Conservation (phyloP, 2,329 filamentous ascomycete genomes). For the Periconia digitata region DNA sequence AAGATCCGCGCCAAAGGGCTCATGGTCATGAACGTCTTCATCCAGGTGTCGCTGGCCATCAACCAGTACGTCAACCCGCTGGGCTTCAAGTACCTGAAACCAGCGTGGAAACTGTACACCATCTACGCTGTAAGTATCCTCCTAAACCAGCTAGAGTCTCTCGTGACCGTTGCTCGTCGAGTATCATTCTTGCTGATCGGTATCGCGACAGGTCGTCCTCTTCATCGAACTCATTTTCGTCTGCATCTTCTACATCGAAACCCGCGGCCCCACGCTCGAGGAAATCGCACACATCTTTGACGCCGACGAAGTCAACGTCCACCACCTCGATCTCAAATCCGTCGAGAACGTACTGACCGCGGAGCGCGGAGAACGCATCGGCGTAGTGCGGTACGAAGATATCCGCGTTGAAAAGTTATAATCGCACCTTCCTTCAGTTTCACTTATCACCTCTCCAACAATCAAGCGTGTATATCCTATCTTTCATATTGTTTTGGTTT, state of each 20-base stretch:
- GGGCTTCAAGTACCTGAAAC: constrained; percentile 62
- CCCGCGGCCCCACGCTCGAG: constrained; percentile 69
- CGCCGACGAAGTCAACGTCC: constrained; percentile 57
- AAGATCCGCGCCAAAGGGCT: constrained; percentile 50
- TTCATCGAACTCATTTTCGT: constrained; percentile 62
- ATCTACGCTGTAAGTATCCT: constrained; percentile 58
- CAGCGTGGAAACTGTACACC: constrained; percentile 63
- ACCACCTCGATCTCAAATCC: constrained; percentile 26
- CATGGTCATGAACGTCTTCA: constrained; percentile 63
- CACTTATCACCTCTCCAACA: too few relatives aligned
- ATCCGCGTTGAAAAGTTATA: constrained; percentile 4
- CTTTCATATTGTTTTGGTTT: too few relatives aligned
- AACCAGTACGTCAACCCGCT: constrained; percentile 65
- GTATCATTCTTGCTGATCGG: constrained; percentile 9
- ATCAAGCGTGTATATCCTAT: too few relatives aligned
- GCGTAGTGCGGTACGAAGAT: constrained; percentile 19
- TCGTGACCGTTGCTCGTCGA: not conserved
- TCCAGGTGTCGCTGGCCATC: constrained; percentile 63
- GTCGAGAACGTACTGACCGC: constrained; percentile 4
- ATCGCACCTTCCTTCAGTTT: not conserved
- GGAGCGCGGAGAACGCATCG: not conserved
- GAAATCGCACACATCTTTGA: constrained; percentile 72
- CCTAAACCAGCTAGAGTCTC: not conserved
- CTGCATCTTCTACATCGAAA: constrained; percentile 70
- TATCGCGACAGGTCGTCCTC: constrained; percentile 54